Evolutionary conservation across 2,329 filamentous ascomycete species (phyloP).

Genomic region (Aspergillaceae sp.): DNA sequence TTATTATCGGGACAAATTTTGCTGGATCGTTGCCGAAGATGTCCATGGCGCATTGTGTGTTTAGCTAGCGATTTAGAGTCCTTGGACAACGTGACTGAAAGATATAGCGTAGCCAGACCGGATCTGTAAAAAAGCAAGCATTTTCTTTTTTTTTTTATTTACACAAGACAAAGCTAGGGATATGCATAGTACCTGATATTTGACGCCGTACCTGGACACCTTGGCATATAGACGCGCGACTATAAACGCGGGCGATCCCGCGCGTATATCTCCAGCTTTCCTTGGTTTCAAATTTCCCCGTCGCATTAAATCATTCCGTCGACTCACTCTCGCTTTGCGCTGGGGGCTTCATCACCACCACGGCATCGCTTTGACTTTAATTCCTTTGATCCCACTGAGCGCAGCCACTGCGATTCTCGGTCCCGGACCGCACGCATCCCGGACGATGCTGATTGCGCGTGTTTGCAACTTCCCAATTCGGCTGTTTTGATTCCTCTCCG

Average conservation of each 20-base stretch:
- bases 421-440: conserved; percentile 1
- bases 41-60: not conserved
- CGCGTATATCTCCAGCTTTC: not conserved
- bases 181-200: not conserved
- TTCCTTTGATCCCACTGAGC: not conserved
- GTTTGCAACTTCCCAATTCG: conserved; percentile 5
- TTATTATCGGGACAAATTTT: not conserved
- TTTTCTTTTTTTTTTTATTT: too few relatives aligned
- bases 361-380: not conserved
- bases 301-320: not conserved
- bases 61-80: not conserved
- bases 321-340: not conserved
- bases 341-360: not conserved
- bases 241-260: not conserved
- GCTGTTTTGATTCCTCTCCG: conserved; percentile 7
- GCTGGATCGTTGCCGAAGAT: not conserved
- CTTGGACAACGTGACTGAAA: too few relatives aligned
- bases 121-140: too few relatives aligned
- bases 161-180: not conserved
- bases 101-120: too few relatives aligned
- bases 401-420: conserved; percentile 3
- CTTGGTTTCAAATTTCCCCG: not conserved
- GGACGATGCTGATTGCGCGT: conserved; percentile 9
- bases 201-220: too few relatives aligned
- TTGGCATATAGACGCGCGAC: not conserved